Conservation (phyloP, 2,329 filamentous ascomycete species). For the Penicillium sp. region DNA sequence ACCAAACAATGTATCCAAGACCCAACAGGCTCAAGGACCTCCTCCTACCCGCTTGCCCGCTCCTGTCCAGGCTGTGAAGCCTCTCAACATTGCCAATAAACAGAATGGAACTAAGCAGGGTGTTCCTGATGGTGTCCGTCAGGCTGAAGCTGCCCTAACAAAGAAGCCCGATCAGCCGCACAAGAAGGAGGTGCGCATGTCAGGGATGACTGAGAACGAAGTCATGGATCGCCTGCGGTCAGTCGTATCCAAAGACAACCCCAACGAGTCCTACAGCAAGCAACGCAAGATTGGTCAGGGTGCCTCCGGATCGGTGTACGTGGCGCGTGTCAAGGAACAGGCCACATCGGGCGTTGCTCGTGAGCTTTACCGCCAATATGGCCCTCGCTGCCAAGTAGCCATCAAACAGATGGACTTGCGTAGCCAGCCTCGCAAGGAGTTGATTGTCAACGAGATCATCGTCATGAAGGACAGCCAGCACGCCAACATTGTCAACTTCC, state of each 20-base stretch:
- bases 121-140: constrained; percentile 69
- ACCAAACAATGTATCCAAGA: constrained; percentile 46
- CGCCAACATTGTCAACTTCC: constrained; percentile 97
- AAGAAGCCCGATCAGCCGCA: constrained; percentile 74
- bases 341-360: constrained; percentile 78
- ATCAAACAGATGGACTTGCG: constrained; percentile 99
- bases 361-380: constrained; percentile 74
- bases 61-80: constrained; percentile 64
- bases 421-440: constrained; percentile 92
- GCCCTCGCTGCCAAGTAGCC: constrained; percentile 81
- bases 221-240: constrained; percentile 95
- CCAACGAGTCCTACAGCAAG: constrained; percentile 93
- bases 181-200: constrained; percentile 95
- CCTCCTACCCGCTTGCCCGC: constrained; percentile 59
- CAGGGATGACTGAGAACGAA: constrained; percentile 93
- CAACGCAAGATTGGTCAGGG: constrained; percentile 99
- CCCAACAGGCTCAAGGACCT: constrained; percentile 41
- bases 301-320: constrained; percentile 95
- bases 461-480: constrained; percentile 99
- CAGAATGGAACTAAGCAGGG: constrained; percentile 48
- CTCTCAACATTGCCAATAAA: constrained; percentile 73
- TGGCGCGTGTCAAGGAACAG: constrained; percentile 88
- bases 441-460: constrained; percentile 99
- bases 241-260: constrained; percentile 93
- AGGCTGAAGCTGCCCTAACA: constrained; percentile 83